Base-by-base conservation (phyloP, 1,284 basidiomycete genomes). In the Mycena citricolor region DNA sequence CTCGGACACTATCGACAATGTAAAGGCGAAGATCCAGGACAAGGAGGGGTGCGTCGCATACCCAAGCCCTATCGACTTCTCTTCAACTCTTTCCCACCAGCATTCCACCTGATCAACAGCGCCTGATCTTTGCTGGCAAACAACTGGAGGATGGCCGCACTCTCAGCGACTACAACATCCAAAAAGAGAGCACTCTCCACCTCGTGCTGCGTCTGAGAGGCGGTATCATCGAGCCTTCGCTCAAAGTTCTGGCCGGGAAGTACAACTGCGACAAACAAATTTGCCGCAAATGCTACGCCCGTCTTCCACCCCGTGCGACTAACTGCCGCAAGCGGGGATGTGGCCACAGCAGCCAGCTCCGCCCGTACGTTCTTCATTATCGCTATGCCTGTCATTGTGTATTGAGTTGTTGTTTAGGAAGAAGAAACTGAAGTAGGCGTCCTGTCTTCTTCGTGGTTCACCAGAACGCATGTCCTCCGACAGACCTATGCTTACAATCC, bases 251-350 rank as follows among this genome's bases (percentile, higher is more conserved):
- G 54, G 95, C 95, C 51, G 79, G 84, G 66, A 97, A 95, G 73
- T 94, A 94, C 81, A 97, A 97, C 73, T 94, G 91, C 69, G 91
- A 94, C 72, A 94, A 94, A 79, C 89, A 94, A 67, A 97, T 98
- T 64, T 99, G 95, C 84, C 94, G 95, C 71, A 98, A 98, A 74
- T 98, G 97, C 80, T 99, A 99, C 73, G 95, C 95, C 43, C 95
- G 97, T 65, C 94, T 98, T 59, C 94, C 95, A 58, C 94, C 94
- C 47, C 93, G 95, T 73, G 95, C 95, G 34, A 97, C 94, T 77
- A 98, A 98, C 84, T 99, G 95, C 85, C 82, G 94, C 66, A 95
- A 97, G 77, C 76, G 87, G 55, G 76, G 79, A 58, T 94, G 91
- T 64, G 93, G 93, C 29, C 94, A 94, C 75, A 93, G 91, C 48